phyloP scores from a whole-genome alignment of 306 rosid genomes.

The Abrus precatorius region DNA sequence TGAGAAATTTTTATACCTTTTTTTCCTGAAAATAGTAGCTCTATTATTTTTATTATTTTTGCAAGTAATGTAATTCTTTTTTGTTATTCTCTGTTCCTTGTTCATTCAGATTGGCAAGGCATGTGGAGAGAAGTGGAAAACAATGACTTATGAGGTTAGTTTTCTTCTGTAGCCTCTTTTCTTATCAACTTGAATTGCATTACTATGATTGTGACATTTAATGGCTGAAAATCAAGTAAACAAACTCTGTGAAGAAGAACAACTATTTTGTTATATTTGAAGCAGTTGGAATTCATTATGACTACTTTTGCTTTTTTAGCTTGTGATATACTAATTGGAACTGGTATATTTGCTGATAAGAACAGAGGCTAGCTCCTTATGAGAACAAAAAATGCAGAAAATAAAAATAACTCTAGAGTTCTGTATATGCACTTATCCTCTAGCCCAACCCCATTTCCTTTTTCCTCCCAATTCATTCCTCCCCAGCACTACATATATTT shows the following conservation, averaged over 20 bases:
- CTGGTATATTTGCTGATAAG: neutral
- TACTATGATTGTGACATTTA: constrained; percentile 35
- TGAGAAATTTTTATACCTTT: constrained; percentile 29
- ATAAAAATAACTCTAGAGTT: neutral
- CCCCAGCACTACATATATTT: neutral
- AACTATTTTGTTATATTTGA: constrained; percentile 25
- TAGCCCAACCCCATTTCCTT: neutral
- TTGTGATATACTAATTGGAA: constrained; percentile 14
- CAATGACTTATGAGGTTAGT: constrained; percentile 88
- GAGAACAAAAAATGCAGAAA: neutral
- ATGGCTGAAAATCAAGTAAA: constrained; percentile 32
- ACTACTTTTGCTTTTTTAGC: constrained; percentile 28
- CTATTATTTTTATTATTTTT: neutral
- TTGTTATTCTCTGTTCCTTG: constrained; percentile 37
- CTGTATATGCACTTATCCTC: neutral
- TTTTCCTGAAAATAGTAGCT: constrained; percentile 3
- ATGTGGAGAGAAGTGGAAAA: constrained; percentile 97
- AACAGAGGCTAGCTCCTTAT: neutral
- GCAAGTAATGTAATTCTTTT: constrained; percentile 32
- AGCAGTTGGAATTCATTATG: constrained; percentile 18
- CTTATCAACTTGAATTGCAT: constrained; percentile 29
- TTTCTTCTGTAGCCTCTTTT: constrained; percentile 38
- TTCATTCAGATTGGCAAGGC: constrained; percentile 92
- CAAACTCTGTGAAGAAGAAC: neutral
- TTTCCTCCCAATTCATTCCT: neutral